Evolutionary conservation across 2,329 filamentous ascomycete genomes (phyloP).

Genomic region (Aureobasidium sp.): DNA sequence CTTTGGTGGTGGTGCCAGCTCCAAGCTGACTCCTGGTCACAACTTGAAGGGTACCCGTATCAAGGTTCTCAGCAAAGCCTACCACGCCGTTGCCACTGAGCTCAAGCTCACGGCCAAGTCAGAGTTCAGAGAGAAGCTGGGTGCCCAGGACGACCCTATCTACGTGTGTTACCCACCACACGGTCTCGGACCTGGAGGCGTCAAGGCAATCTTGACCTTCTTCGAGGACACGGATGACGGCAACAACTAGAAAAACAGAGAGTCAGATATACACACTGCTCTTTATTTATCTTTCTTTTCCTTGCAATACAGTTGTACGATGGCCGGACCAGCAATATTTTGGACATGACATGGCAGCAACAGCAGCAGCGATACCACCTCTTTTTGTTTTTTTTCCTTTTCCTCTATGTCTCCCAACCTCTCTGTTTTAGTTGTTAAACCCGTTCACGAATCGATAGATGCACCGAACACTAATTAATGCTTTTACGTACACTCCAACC

Average conservation of each 20-base stretch:
- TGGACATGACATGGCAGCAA: constrained; percentile 4
- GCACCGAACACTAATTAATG: constrained; percentile 5
- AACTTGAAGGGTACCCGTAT: constrained; percentile 73
- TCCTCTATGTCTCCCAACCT: background rate
- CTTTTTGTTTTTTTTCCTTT: background rate
- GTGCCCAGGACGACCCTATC: constrained; percentile 70
- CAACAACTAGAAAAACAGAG: background rate
- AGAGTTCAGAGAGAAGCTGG: constrained; percentile 86
- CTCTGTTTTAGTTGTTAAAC: background rate
- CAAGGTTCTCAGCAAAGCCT: constrained; percentile 72
- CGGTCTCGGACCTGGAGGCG: constrained; percentile 71
- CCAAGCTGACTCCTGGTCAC: constrained; percentile 66
- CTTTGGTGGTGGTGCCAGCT: constrained; percentile 75
- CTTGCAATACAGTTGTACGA: background rate
- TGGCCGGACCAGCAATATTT: background rate
- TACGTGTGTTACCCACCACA: constrained; percentile 87
- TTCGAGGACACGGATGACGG: constrained; percentile 58
- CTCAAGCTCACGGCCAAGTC: constrained; percentile 75
- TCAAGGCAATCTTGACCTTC: constrained; percentile 81
- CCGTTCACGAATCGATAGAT: constrained; percentile 8
- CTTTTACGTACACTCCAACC: background rate
- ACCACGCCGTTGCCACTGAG: constrained; percentile 71
- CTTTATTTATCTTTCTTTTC: background rate
- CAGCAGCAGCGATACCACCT: constrained; percentile 3
- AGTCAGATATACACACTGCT: background rate